Conservation (phyloP, 1,284 basidiomycete genomes). For the Phaffia rhodozyma region DNA sequence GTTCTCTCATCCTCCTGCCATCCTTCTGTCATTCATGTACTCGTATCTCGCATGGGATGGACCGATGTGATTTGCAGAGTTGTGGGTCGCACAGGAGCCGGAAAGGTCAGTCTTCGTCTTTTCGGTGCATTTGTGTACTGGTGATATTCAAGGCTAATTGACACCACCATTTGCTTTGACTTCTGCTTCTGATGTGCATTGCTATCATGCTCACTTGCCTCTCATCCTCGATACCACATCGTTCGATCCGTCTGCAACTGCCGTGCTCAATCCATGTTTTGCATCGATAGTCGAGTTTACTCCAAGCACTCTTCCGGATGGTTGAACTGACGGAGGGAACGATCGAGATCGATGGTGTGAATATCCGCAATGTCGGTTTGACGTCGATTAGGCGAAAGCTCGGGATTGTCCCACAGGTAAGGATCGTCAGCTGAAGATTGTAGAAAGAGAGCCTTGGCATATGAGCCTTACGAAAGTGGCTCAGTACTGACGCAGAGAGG, state of each 20-base stretch:
- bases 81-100: slow-evolving; percentile 38
- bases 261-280: too few relatives aligned
- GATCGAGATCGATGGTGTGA: slow-evolving; percentile 52
- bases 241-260: too few relatives aligned
- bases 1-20: neutral
- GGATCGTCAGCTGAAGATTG: too few relatives aligned
- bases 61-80: neutral
- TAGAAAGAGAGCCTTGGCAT: too few relatives aligned
- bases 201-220: too few relatives aligned
- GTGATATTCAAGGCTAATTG: too few relatives aligned
- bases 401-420: slow-evolving; percentile 52
- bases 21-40: neutral
- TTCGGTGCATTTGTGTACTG: too few relatives aligned
- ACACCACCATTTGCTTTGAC: too few relatives aligned
- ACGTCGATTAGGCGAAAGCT: slow-evolving; percentile 39
- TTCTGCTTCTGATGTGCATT: too few relatives aligned
- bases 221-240: too few relatives aligned
- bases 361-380: slow-evolving; percentile 46
- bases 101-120: slow-evolving; percentile 24
- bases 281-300: slow-evolving; percentile 35
- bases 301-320: slow-evolving; percentile 55
- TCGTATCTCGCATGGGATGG: neutral
- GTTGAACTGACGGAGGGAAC: slow-evolving; percentile 48
- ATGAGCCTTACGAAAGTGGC: too few relatives aligned
- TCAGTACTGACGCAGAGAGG: too few relatives aligned